Evolutionary conservation across 1,139 yeast genomes (phyloP).

Genomic region (Yamadazyma jaroonii): DNA sequence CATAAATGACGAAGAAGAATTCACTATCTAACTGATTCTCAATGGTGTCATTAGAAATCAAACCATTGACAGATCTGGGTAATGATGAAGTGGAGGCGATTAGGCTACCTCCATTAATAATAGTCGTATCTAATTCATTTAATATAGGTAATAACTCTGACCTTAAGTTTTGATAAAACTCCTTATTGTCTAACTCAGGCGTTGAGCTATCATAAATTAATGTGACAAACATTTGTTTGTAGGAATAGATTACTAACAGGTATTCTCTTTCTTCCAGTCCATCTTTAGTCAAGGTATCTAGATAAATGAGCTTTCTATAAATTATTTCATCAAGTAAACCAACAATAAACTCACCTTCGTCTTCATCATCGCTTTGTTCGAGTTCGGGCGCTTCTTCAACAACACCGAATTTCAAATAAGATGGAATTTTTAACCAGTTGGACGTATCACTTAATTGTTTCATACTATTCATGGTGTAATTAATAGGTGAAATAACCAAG

Average conservation of each 20-base stretch:
- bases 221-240: slow-evolving; percentile 22
- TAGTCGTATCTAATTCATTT: slow-evolving; percentile 21
- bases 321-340: slow-evolving; percentile 24
- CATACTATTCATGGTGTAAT: slow-evolving; percentile 36
- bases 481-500: slow-evolving; percentile 39
- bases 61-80: slow-evolving; percentile 23
- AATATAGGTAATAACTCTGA: slow-evolving; percentile 20
- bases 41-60: slow-evolving; percentile 3
- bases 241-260: slow-evolving; percentile 30
- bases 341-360: slow-evolving; percentile 25
- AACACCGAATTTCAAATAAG: slow-evolving; percentile 16
- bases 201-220: slow-evolving; percentile 31
- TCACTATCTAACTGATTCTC: slow-evolving; percentile 27
- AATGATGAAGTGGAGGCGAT: slow-evolving; percentile 33
- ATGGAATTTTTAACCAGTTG: slow-evolving; percentile 27
- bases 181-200: slow-evolving; percentile 18
- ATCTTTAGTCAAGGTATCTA: slow-evolving; percentile 15
- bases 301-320: slow-evolving; percentile 26
- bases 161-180: slow-evolving; percentile 23
- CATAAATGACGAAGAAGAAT: slow-evolving; percentile 39
- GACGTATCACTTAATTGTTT: slow-evolving; percentile 15
- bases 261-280: slow-evolving; percentile 22
- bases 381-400: slow-evolving; percentile 1
- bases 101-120: slow-evolving; percentile 14
- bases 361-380: slow-evolving; percentile 14